Evolutionary conservation across 768 basidiomycete genomes (phyloP), one percentile per base, ranked within the genome.

Genomic region (Tricholoma sp.): DNA sequence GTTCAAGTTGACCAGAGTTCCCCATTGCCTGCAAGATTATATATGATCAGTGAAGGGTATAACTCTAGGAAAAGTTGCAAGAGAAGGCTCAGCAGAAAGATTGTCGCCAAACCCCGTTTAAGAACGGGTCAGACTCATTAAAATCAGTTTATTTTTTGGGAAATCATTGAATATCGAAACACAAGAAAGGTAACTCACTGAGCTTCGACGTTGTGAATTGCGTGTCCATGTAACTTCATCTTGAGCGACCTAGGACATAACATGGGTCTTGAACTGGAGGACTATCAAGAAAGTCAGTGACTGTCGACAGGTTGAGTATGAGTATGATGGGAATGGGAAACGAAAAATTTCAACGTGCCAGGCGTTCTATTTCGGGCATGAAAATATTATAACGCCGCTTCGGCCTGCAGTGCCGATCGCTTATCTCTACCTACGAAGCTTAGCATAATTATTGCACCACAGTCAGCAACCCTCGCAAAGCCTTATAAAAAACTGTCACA

Each of bases 121-220:
- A 65, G 57, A 64, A 69, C 68, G 64, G 63, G 65, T 79, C 72
- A 67, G 72, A 74, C 75, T 79, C 78, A 77, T 79, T 79, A 77
- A 77, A 77, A 79, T 77, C 76, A 76, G 76, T 73, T 66, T 74
- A 62, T 65, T 71, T 71, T 74, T 75, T 69, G 9, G 60, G 31
- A 59, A 69, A 76, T 79, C 77, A 75, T 77, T 59, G 77, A 73
- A 62, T 39, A 12, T 21, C 0, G 18, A 18, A 54, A 9, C 5
- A 1, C 2, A n/a, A 18, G 39, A 45, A 18, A 18, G 41, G 4
- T 2, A 34, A 54, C 53, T 54, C 53, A 54, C 53, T 4, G 27
- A 8, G 29, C 29, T 4, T 3, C 8, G 29, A 29, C 29, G 29
- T 29, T 29, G 29, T 4, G 29, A 4, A 29, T 29, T 8, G 4